Evolutionary conservation across 2,329 filamentous ascomycete genomes (phyloP).

Genomic region (Verticillium albo-atrum): DNA sequence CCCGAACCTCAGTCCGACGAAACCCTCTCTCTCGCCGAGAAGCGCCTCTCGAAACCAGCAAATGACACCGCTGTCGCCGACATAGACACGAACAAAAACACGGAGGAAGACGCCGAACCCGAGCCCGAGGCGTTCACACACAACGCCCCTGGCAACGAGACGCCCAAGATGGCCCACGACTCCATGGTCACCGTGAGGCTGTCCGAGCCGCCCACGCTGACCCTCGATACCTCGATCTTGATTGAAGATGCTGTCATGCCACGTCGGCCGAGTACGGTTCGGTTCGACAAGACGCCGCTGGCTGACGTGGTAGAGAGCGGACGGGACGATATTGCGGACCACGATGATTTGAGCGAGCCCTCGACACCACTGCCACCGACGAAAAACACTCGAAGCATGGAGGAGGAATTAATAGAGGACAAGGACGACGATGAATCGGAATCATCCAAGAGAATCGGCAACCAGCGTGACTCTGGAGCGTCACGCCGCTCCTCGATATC

Average conservation of each 20-base stretch:
- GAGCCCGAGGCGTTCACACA: background rate
- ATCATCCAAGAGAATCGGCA: background rate
- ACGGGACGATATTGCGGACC: background rate
- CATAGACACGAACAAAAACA: background rate
- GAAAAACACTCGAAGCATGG: conserved; percentile 22
- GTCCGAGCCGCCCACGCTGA: conserved; percentile 55
- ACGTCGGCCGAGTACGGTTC: conserved; percentile 10
- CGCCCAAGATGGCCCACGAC: conserved; percentile 40
- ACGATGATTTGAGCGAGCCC: conserved; percentile 12
- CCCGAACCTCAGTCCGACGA: background rate
- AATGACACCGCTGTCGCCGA: background rate
- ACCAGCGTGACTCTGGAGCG: background rate
- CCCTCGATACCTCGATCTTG: conserved; percentile 41
- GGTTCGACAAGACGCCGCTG: conserved; percentile 7
- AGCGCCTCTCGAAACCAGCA: background rate
- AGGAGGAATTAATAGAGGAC: conserved; percentile 28
- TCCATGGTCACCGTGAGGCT: conserved; percentile 76
- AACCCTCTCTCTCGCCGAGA: background rate
- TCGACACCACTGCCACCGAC: conserved; percentile 21
- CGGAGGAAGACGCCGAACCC: background rate
- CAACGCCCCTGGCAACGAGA: conserved; percentile 1
- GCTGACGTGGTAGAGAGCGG: background rate
- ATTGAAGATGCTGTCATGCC: conserved; percentile 9
- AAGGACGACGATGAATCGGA: background rate
- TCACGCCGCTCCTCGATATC: conserved; percentile 25